These are phyloP conservation scores for Yarrowia hollandica DNA, from an alignment of 805 yeast genomes.

Conservation along the genomic window DNA sequence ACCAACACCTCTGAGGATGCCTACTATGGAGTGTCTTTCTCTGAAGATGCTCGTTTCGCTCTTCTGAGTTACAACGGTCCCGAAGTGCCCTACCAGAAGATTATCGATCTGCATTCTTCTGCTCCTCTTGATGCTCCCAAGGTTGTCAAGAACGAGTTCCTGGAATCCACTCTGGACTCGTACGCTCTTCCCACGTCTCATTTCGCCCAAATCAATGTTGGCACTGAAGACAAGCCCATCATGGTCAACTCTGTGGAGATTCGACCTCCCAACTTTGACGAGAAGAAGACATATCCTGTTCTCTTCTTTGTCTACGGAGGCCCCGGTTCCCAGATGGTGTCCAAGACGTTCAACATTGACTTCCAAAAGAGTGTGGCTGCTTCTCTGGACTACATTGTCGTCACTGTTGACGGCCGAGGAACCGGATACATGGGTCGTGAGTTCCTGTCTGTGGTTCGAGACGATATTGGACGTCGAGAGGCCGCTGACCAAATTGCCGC, in stretches of 20 bases:
- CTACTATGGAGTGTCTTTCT: conserved; percentile 70
- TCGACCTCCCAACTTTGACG: conserved; percentile 70
- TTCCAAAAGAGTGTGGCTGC: conserved; percentile 80
- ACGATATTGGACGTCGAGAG: conserved; percentile 77
- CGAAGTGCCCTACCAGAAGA: conserved; percentile 70
- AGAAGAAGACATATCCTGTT: conserved; percentile 68
- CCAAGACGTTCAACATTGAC: conserved; percentile 56
- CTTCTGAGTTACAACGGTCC: conserved; percentile 79
- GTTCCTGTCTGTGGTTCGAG: conserved; percentile 78
- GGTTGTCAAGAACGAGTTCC: conserved; percentile 37
- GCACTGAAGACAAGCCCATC: conserved; percentile 46
- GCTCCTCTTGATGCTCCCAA: conserved; percentile 40
- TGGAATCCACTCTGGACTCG: conserved; percentile 36
- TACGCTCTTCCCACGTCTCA: conserved; percentile 59
- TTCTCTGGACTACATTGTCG: conserved; percentile 77
- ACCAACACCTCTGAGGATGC: conserved; percentile 60
- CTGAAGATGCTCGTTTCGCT: conserved; percentile 73
- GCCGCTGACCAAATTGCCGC: conserved; percentile 84
- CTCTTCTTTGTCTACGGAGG: conserved; percentile 93
- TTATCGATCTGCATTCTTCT: conserved; percentile 54
- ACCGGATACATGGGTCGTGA: conserved; percentile 84
- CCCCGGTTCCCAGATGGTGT: conserved; percentile 86
- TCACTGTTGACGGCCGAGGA: conserved; percentile 95
- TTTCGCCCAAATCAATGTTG: conserved; percentile 48
- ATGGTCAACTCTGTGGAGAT: conserved; percentile 68